These are phyloP conservation scores for Stenocarpella maydis DNA, from an alignment of 2,329 filamentous ascomycete species.

Conservation along the genomic window DNA sequence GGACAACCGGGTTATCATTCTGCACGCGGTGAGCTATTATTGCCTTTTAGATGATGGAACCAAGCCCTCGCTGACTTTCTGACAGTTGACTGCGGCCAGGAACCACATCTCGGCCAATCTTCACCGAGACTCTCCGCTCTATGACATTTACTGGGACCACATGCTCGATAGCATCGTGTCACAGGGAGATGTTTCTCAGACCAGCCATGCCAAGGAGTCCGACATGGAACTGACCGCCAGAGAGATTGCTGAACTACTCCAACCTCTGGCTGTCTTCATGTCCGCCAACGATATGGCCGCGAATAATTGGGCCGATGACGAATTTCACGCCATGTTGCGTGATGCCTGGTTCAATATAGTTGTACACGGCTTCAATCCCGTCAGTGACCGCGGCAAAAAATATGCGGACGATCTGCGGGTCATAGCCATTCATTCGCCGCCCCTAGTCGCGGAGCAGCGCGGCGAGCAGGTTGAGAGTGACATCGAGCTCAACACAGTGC, in stretches of 20 bases:
- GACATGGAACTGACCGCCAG: conserved; percentile 84
- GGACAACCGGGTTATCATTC: conserved; percentile 71
- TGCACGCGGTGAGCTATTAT: conserved; percentile 71
- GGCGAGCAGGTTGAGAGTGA: conserved; percentile 94
- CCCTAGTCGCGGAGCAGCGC: conserved; percentile 86
- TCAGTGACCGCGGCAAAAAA: conserved; percentile 75
- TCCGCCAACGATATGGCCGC: conserved; percentile 68
- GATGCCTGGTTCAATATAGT: conserved; percentile 99
- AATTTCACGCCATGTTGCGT: conserved; percentile 76
- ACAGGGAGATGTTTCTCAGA: conserved; percentile 84
- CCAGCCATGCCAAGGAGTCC: conserved; percentile 75
- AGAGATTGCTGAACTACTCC: conserved; percentile 87
- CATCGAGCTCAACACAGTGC: conserved; percentile 92
- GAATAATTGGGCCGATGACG: conserved; percentile 64
- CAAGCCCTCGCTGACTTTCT: not conserved
- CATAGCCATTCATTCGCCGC: conserved; percentile 86
- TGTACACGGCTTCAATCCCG: conserved; percentile 86
- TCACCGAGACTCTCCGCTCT: conserved; percentile 75
- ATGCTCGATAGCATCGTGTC: conserved; percentile 88
- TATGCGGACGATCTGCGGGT: conserved; percentile 80
- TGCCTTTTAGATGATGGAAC: not conserved
- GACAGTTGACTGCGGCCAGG: conserved; percentile 76
- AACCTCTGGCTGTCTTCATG: conserved; percentile 86
- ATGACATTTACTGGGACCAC: conserved; percentile 83
- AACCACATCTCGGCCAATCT: conserved; percentile 78